Base-by-base conservation (phyloP, 768 basidiomycete genomes). In the Xanthoconium stramineum region DNA sequence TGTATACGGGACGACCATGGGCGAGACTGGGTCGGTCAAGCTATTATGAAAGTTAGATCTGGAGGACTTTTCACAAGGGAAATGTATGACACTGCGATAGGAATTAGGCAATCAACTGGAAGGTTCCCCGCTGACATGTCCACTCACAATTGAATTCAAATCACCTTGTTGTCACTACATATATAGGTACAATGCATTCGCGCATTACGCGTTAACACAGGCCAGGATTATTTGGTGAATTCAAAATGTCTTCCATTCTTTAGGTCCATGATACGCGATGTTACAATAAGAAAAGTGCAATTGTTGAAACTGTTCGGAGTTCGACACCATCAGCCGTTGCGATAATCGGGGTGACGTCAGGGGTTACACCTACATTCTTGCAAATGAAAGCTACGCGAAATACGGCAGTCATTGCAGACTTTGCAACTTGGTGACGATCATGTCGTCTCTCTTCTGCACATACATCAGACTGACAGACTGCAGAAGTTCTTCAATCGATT, bases 1-100 rank as follows among this genome's bases (percentile, higher is more conserved):
- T 90, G 88, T 65, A 72, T 88, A 49, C 76, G 88, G 57, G 77
- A 85, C 59, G 76, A 78, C n/a, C 71, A 75, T 56, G 84, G 87
- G 58, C 75, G 87, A 59, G 65, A 70, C 28, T 84, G 80, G 79
- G 75, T 89, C 38, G 72, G 75, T 32, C 69, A 64, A n/a, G 58
- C 79, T 50, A 81, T 89, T 33, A 54, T 60, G 49, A 78, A 75
- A 50, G 85, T 83, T 39, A 79, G 88, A 50, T 57, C 62, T 32
- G 74, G 69, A 19, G 64, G 68, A 19, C 69, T 78, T 28, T 88
- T 86, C 65, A 84, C 84, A 19, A 77, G 83, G 48, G 75, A 79
- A 47, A 75, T 77, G 68, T 89, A 88, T 60, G 76, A 80, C 69
- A 70, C 70, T 3, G 78, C 78, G 11, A 61, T 88, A 59, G 61